Conservation (phyloP, 768 basidiomycete species). For the Flagelloscypha sp. region DNA sequence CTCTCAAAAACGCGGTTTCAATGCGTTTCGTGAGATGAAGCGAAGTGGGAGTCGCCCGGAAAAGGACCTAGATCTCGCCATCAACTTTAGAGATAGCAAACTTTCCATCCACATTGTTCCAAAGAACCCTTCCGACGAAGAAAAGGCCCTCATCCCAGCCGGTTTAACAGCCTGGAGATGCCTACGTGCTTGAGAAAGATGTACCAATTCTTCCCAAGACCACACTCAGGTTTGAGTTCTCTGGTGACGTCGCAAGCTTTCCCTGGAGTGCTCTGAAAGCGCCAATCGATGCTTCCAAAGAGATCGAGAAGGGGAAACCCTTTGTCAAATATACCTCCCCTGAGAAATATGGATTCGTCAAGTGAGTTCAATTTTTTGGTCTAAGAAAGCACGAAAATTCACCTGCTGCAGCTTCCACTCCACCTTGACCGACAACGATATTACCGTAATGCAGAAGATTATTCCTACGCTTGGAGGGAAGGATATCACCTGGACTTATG, state of each 20-base stretch:
- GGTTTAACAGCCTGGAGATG: no score
- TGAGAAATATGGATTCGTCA: constrained; percentile 41
- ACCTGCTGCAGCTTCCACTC: constrained; percentile 67
- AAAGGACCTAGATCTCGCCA: no score
- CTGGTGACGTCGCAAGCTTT: constrained; percentile 46
- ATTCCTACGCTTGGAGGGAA: constrained; percentile 58
- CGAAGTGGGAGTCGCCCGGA: constrained; percentile 12
- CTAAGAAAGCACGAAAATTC: no score
- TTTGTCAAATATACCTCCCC: constrained; percentile 44
- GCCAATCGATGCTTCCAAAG: constrained; percentile 31
- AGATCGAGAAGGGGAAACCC: constrained; percentile 39
- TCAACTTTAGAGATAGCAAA: no score
- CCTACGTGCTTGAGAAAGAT: constrained; percentile 53
- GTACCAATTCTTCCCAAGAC: constrained; percentile 47
- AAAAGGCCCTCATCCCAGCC: no score
- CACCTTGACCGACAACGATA: constrained; percentile 61
- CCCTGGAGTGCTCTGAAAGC: constrained; percentile 42
- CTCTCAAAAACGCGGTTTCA: constrained; percentile 51
- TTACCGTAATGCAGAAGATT: constrained; percentile 57
- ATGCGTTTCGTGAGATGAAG: constrained; percentile 68
- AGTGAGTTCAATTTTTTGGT: no score
- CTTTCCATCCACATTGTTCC: no score
- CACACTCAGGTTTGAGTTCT: constrained; percentile 49
- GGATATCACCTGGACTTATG: constrained; percentile 55
- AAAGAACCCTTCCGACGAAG: no score